Conservation (phyloP, 331 rosid genomes). For the Spiraea crenata region DNA sequence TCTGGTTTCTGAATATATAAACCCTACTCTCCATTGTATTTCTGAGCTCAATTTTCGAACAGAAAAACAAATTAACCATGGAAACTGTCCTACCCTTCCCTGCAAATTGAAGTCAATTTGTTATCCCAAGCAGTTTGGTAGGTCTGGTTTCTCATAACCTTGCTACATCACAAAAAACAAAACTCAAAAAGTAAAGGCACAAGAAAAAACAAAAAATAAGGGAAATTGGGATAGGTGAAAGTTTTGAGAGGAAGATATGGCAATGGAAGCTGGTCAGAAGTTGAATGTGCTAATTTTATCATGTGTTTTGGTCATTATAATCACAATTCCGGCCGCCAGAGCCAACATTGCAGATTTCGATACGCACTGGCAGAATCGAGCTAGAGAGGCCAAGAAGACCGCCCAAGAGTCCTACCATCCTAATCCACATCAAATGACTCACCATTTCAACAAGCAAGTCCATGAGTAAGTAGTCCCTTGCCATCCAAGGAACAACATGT, state of each 20-base stretch:
- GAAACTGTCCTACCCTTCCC: constrained; percentile 5
- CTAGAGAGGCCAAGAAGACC: constrained; percentile 27
- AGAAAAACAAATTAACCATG: background rate
- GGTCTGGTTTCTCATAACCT: background rate
- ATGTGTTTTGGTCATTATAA: constrained; percentile 21
- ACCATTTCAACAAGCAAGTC: constrained; percentile 29
- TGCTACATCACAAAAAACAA: background rate
- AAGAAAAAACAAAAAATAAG: background rate
- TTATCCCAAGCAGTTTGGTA: background rate
- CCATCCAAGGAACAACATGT: background rate
- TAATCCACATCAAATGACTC: constrained; percentile 22
- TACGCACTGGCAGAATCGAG: constrained; percentile 34
- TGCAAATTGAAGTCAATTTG: background rate
- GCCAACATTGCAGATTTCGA: constrained; percentile 37
- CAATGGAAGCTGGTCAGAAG: constrained; percentile 19
- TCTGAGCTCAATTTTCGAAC: constrained; percentile 1
- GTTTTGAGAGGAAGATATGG: background rate
- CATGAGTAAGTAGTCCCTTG: constrained; percentile 25
- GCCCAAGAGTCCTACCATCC: constrained; percentile 24
- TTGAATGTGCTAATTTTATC: constrained; percentile 32
- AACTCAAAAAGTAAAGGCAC: background rate
- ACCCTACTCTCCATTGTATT: background rate
- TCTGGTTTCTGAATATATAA: background rate
- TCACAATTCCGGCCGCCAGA: constrained; percentile 20
- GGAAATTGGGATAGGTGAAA: background rate